A percentile compares a stretch with the other conserved stretches of the same genome.
Evolutionary conservation across 306 rosid genomes (phyloP).

Genomic region (Prosopis cineraria): DNA sequence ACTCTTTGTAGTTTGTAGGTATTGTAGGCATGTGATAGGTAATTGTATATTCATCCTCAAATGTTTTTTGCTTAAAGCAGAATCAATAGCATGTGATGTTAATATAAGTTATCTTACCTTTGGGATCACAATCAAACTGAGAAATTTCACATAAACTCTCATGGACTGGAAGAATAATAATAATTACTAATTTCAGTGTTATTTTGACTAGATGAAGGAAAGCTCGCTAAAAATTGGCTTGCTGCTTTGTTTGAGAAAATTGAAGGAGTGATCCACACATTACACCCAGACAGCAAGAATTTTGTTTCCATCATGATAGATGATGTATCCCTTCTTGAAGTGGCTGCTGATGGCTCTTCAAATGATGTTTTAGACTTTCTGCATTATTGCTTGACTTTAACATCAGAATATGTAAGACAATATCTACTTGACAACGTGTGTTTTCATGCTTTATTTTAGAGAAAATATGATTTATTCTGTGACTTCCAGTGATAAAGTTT

Average conservation of each 20-base stretch:
- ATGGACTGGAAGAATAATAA: conserved; percentile 14
- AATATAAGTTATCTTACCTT: neutral
- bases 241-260: conserved; percentile 67
- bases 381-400: conserved; percentile 80
- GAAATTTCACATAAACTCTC: conserved; percentile 12
- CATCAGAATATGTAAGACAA: conserved; percentile 73
- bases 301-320: conserved; percentile 68
- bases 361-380: conserved; percentile 82
- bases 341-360: conserved; percentile 76
- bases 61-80: conserved; percentile 10
- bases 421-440: neutral
- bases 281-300: conserved; percentile 52
- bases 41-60: neutral
- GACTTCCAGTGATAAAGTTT: neutral
- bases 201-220: conserved; percentile 53
- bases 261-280: conserved; percentile 49
- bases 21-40: neutral
- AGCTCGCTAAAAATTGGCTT: conserved; percentile 50
- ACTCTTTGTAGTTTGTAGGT: neutral
- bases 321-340: conserved; percentile 81
- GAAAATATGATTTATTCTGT: neutral
- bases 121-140: neutral
- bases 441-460: conserved; percentile 13
- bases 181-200: conserved; percentile 25
- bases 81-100: conserved; percentile 12